These are phyloP conservation scores for Colletotrichum eleusines DNA, from an alignment of 2,329 filamentous ascomycete species.

Conservation along the genomic window DNA sequence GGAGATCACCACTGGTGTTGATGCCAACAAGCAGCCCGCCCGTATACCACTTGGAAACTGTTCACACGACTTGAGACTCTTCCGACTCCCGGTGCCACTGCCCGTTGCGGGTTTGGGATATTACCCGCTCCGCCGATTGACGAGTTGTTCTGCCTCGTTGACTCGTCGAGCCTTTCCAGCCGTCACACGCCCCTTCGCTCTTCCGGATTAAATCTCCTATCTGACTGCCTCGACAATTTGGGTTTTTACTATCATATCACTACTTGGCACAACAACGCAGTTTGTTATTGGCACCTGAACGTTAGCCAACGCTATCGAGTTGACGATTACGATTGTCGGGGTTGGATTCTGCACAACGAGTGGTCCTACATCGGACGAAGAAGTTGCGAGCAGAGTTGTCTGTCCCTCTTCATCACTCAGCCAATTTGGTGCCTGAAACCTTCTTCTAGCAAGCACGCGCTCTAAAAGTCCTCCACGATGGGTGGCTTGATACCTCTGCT, in stretches of 20 bases:
- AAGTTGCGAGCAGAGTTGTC: conserved; percentile 29
- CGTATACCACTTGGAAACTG: conserved; percentile 8
- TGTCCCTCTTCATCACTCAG: conserved; percentile 8
- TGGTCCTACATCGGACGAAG: conserved; percentile 39
- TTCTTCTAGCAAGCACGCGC: conserved; percentile 12
- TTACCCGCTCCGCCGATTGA: conserved; percentile 25
- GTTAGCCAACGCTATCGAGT: conserved; percentile 2
- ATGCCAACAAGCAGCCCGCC: conserved; percentile 13
- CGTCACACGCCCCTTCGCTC: neutral
- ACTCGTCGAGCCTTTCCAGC: conserved; percentile 10
- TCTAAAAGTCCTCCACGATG: conserved; percentile 44
- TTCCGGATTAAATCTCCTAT: neutral
- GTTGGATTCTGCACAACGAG: neutral
- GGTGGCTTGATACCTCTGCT: conserved; percentile 50
- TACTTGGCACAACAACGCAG: conserved; percentile 2
- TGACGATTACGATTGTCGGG: conserved; percentile 10
- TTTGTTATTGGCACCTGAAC: conserved; percentile 15
- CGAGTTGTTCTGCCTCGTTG: conserved; percentile 15
- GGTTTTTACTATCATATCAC: neutral
- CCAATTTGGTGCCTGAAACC: neutral
- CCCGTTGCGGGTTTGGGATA: conserved; percentile 28
- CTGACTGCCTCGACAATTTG: conserved; percentile 1
- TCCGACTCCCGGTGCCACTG: conserved; percentile 35
- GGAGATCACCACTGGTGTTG: conserved; percentile 34
- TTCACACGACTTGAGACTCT: conserved; percentile 42